Percentiles rank a stretch among this genome's conserved stretches.
Evolutionary conservation across 345 rosid genomes (phyloP).

Genomic region (Barbarea vulgaris): DNA sequence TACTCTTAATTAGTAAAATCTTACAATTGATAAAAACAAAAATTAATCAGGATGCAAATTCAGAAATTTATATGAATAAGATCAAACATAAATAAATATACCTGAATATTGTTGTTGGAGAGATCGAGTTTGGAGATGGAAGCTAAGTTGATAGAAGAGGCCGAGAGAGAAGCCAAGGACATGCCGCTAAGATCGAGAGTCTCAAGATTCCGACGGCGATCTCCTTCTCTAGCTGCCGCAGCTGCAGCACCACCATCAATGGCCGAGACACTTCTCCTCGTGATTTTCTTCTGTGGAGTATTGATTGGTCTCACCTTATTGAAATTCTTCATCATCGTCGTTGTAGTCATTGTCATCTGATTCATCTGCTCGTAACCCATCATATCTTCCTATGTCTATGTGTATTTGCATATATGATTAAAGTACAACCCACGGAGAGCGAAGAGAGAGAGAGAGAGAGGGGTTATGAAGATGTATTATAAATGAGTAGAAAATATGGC

Average conservation of each 20-base stretch:
- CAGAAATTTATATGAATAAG: background rate
- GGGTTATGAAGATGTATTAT: conserved; percentile 7
- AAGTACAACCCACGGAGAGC: conserved; percentile 16
- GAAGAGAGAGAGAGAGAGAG: background rate
- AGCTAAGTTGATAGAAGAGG: conserved; percentile 60
- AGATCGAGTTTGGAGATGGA: conserved; percentile 71
- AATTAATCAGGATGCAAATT: background rate
- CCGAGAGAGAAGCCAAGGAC: conserved; percentile 62
- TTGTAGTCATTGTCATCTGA: conserved; percentile 42
- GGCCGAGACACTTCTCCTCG: conserved; percentile 29
- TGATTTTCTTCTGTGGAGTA: conserved; percentile 28
- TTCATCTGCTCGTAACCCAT: conserved; percentile 44
- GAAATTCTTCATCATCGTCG: conserved; percentile 32
- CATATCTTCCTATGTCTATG: conserved; percentile 37
- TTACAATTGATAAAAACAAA: background rate
- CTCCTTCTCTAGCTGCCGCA: conserved; percentile 33
- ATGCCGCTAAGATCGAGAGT: conserved; percentile 69
- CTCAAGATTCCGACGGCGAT: conserved; percentile 40
- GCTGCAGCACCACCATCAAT: conserved; percentile 28
- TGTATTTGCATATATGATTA: conserved; percentile 28
- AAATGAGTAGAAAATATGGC: conserved; percentile 14
- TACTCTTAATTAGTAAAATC: background rate
- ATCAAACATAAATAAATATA: conserved; percentile 24
- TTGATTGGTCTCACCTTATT: conserved; percentile 11
- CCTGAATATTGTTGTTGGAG: conserved; percentile 88